Percentiles rank a stretch among this genome's conserved stretches.
phyloP scores from a whole-genome alignment of 345 rosid genomes.

The Citrus glauca region DNA sequence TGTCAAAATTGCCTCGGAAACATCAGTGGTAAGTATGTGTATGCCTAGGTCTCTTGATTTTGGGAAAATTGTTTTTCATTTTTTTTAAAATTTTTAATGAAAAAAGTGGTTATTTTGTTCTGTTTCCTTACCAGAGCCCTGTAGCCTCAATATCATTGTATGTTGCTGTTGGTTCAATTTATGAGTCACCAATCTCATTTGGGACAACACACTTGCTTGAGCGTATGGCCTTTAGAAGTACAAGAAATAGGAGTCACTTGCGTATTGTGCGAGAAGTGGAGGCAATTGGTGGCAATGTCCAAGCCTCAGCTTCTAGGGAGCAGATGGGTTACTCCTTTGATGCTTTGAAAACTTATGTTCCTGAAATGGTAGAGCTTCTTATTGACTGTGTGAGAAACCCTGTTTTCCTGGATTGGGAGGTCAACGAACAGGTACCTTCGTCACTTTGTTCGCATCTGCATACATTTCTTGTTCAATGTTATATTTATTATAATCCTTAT shows the following conservation, averaged over 20 bases:
- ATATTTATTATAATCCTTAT: neutral
- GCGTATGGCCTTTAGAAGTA: conserved; percentile 87
- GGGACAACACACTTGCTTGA: conserved; percentile 85
- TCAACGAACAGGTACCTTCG: conserved; percentile 63
- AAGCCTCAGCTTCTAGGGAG: conserved; percentile 80
- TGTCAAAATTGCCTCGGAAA: conserved; percentile 48
- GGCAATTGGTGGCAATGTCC: conserved; percentile 77
- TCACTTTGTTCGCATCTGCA: neutral
- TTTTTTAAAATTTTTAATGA: neutral
- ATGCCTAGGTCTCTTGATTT: conserved; percentile 17
- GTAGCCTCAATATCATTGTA: conserved; percentile 81
- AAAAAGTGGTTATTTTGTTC: conserved; percentile 10
- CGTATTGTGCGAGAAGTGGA: conserved; percentile 80
- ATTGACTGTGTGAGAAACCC: conserved; percentile 87
- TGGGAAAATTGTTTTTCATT: neutral
- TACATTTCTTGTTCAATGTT: neutral
- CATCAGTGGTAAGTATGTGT: conserved; percentile 41
- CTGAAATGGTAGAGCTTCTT: conserved; percentile 88
- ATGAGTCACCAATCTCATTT: conserved; percentile 61
- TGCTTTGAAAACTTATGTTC: conserved; percentile 87
- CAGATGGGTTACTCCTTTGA: conserved; percentile 84
- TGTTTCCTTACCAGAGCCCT: conserved; percentile 51
- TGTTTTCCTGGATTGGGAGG: conserved; percentile 90
- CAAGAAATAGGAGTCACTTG: conserved; percentile 72
- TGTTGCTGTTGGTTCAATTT: conserved; percentile 64